Conservation (phyloP, 768 basidiomycete genomes). For the Pleurotus ostreatus region DNA sequence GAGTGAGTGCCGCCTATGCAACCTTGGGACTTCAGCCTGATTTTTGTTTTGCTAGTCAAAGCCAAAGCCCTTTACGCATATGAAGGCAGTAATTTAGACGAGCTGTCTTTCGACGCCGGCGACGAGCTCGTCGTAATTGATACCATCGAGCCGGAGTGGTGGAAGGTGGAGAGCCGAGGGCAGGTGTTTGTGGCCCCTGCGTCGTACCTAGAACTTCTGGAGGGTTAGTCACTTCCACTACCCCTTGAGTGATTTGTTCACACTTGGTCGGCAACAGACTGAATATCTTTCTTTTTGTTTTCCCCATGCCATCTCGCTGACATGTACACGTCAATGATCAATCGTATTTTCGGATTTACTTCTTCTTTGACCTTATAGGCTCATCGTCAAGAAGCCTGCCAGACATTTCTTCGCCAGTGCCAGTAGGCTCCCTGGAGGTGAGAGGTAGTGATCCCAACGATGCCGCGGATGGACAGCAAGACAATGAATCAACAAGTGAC, state of each 20-base stretch:
- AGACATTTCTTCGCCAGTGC: slow-evolving; percentile 3
- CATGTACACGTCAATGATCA: slow-evolving; percentile 38
- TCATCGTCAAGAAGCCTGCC: background rate
- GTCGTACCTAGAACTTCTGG: slow-evolving; percentile 77
- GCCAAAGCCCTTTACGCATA: slow-evolving; percentile 85
- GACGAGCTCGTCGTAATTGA: slow-evolving; percentile 80
- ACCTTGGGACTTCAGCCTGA: slow-evolving; percentile 4
- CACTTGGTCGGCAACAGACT: slow-evolving; percentile 66
- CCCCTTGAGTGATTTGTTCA: slow-evolving; percentile 58
- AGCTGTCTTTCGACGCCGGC: slow-evolving; percentile 83
- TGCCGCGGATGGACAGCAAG: background rate
- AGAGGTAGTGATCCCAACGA: background rate
- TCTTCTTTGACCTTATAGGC: background rate
- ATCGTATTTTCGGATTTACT: slow-evolving; percentile 19
- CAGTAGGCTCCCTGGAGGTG: background rate
- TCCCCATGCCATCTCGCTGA: slow-evolving; percentile 25
- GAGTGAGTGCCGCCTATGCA: slow-evolving; percentile 41
- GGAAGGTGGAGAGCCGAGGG: slow-evolving; percentile 89
- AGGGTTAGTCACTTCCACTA: slow-evolving; percentile 78
- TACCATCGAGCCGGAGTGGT: slow-evolving; percentile 84
- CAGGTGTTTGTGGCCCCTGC: slow-evolving; percentile 89
- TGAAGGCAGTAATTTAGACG: slow-evolving; percentile 63
- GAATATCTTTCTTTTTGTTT: slow-evolving; percentile 64
- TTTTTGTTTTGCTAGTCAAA: slow-evolving; percentile 35
- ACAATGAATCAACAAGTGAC: background rate